These are phyloP conservation scores for Epithele typhae DNA, from an alignment of 768 basidiomycete species.

Conservation along the genomic window DNA sequence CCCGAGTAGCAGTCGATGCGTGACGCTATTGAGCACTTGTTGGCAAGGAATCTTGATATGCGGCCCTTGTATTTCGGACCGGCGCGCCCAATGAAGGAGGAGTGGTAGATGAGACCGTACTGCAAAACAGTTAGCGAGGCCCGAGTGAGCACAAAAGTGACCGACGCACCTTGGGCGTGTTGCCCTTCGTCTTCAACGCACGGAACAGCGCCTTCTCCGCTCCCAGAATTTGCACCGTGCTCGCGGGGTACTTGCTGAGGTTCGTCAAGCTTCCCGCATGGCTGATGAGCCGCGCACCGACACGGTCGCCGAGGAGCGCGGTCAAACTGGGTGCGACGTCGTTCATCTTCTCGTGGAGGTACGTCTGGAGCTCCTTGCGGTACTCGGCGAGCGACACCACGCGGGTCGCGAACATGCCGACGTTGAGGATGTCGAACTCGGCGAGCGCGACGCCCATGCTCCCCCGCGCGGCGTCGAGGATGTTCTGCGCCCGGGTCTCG, in stretches of 20 bases:
- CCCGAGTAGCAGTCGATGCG: constrained; percentile 94
- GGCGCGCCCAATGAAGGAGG: constrained; percentile 93
- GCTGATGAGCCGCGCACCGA: constrained; percentile 88
- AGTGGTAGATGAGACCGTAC: constrained; percentile 98
- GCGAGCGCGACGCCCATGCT: constrained; percentile 92
- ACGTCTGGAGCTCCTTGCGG: constrained; percentile 83
- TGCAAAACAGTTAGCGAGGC: constrained; percentile 26
- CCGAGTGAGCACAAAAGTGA: neutral
- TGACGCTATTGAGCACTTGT: constrained; percentile 97
- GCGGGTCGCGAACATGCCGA: constrained; percentile 83
- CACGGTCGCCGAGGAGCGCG: constrained; percentile 86
- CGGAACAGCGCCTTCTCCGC: constrained; percentile 98
- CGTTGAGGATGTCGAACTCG: constrained; percentile 95
- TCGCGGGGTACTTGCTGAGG: constrained; percentile 96
- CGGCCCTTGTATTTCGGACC: constrained; percentile 94
- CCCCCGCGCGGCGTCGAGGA: constrained; percentile 89
- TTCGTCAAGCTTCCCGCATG: constrained; percentile 97
- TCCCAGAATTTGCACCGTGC: constrained; percentile 96
- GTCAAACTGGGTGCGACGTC: constrained; percentile 91
- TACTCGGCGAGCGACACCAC: constrained; percentile 93
- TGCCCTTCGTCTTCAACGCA: constrained; percentile 97
- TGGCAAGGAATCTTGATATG: constrained; percentile 97
- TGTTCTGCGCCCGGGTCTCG: constrained; percentile 81
- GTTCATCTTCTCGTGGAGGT: constrained; percentile 97
- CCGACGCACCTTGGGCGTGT: constrained; percentile 82